Conservation (phyloP, 73 alveolate species). For the Paramecium primaurelia region DNA sequence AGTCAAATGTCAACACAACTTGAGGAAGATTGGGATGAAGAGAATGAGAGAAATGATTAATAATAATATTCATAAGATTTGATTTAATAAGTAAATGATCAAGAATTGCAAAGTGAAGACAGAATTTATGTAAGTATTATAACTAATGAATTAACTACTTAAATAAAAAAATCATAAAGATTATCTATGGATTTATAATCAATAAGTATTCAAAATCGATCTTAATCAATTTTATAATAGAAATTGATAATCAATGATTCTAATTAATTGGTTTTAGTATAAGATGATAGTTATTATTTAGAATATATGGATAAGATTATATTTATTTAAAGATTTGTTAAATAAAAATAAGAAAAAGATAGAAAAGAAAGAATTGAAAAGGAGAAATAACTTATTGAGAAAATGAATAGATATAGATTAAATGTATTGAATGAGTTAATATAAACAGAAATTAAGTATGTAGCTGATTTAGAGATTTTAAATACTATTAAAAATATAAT, state of each 20-base stretch:
- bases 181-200: background rate
- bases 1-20: background rate
- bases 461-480: background rate
- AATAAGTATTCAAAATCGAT: background rate
- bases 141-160: background rate
- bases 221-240: background rate
- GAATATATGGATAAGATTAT: background rate
- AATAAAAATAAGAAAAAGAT: background rate
- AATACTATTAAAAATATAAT: background rate
- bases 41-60: background rate
- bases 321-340: background rate
- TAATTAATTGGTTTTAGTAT: background rate
- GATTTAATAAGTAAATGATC: background rate
- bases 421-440: conserved; percentile 18
- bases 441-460: background rate
- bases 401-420: conserved; percentile 10
- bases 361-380: background rate
- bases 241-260: background rate
- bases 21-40: background rate
- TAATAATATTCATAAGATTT: background rate
- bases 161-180: background rate
- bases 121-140: background rate
- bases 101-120: background rate
- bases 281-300: background rate
- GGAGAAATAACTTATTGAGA: background rate